Evolutionary conservation across 139 green algal genomes (phyloP).

Genomic region (Deuterostichococcus epilithicus): DNA sequence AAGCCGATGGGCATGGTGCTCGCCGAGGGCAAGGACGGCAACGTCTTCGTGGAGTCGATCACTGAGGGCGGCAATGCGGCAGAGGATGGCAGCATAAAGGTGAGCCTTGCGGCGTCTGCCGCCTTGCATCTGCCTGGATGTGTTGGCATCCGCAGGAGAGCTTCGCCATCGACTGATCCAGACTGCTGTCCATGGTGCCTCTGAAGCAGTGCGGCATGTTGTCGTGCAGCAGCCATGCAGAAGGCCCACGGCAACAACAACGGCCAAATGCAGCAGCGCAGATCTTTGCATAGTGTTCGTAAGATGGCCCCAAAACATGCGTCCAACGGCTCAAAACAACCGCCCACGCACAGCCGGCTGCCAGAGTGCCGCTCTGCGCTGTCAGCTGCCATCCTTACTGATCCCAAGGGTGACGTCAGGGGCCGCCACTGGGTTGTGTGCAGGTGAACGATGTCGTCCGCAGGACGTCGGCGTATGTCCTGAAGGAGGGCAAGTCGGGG

Average conservation of each 20-base stretch:
- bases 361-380: not conserved
- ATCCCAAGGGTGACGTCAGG: conserved; percentile 4
- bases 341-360: not conserved
- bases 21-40: conserved; percentile 17
- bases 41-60: conserved; percentile 51
- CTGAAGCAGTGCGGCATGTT: too few species aligned
- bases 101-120: not conserved
- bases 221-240: too few species aligned
- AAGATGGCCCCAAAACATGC: too few species aligned
- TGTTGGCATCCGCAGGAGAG: conserved; percentile 10
- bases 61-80: conserved; percentile 36
- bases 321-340: conserved; percentile 8
- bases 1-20: conserved; percentile 40
- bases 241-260: too few species aligned
- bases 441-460: conserved; percentile 20
- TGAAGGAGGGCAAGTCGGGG: conserved; percentile 59
- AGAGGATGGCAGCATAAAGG: not conserved
- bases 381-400: not conserved
- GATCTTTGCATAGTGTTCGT: too few species aligned
- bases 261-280: too few species aligned
- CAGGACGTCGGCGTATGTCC: conserved; percentile 27
- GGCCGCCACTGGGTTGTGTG: not conserved
- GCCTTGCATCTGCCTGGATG: not conserved
- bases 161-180: too few species aligned
- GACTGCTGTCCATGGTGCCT: too few species aligned